phyloP scores from a whole-genome alignment of 257 asterid species.

The Ajuga chamaepitys region DNA sequence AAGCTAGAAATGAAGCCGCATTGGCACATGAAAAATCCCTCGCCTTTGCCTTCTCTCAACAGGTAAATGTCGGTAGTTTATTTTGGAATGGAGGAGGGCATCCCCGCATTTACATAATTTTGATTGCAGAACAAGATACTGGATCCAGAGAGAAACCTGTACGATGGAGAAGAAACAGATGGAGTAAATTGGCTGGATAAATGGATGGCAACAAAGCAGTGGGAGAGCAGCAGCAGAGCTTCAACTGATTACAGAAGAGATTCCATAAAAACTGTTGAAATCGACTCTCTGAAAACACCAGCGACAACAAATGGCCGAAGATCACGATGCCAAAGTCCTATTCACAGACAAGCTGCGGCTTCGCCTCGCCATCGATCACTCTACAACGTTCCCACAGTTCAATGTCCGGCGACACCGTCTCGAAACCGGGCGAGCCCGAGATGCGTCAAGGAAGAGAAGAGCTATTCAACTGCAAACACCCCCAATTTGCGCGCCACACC shows the following conservation, averaged over 20 bases:
- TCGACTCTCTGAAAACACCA: conserved; percentile 44
- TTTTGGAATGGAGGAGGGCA: neutral
- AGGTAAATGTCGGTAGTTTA: conserved; percentile 22
- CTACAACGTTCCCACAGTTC: conserved; percentile 23
- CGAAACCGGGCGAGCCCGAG: conserved; percentile 46
- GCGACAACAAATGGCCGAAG: conserved; percentile 29
- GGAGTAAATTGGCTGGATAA: conserved; percentile 43
- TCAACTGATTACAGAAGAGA: conserved; percentile 63
- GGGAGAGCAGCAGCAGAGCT: conserved; percentile 50
- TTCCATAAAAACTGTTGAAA: conserved; percentile 69
- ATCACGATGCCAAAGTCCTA: conserved; percentile 58
- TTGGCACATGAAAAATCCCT: conserved; percentile 52
- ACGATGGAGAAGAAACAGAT: conserved; percentile 33
- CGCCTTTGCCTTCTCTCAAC: conserved; percentile 62
- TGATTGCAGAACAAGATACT: conserved; percentile 26
- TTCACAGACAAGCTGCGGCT: conserved; percentile 30
- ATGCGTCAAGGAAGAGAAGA: conserved; percentile 35
- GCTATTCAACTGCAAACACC: conserved; percentile 83
- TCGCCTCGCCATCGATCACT: conserved; percentile 39
- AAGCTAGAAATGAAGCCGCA: conserved; percentile 69
- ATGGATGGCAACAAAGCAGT: conserved; percentile 62
- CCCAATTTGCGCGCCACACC: conserved; percentile 54
- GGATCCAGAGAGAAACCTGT: conserved; percentile 22
- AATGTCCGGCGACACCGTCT: conserved; percentile 46
- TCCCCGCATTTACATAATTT: neutral